Conservation (phyloP, 164 flowering plant species). For the Buxus sempervirens region DNA sequence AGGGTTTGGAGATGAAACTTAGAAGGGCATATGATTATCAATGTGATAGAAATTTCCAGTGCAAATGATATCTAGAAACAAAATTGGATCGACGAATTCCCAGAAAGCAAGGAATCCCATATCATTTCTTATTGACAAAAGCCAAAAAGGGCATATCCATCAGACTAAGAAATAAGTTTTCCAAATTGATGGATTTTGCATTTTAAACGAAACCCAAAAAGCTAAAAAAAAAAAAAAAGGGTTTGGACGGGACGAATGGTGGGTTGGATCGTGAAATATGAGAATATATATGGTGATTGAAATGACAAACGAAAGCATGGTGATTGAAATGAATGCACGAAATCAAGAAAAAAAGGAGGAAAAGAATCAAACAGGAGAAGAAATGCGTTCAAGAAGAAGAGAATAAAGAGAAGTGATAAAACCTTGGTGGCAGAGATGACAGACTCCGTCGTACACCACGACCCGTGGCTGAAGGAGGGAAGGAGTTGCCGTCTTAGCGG, state of each 20-base stretch:
- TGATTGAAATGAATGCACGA: too few species aligned
- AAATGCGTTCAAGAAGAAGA: neutral
- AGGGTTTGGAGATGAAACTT: neutral
- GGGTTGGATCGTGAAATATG: too few species aligned
- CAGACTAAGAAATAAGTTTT: neutral
- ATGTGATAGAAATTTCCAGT: too few species aligned
- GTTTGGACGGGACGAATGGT: too few species aligned
- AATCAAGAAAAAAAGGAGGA: neutral
- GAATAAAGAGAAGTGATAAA: neutral
- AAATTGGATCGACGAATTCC: too few species aligned
- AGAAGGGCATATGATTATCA: neutral
- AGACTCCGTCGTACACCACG: slow-evolving; percentile 83
- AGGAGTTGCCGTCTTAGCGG: slow-evolving; percentile 27
- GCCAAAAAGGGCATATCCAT: neutral
- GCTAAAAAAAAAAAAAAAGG: too few species aligned
- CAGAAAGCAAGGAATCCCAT: too few species aligned
- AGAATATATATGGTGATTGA: too few species aligned
- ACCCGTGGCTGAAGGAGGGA: slow-evolving; percentile 72
- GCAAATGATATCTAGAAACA: too few species aligned
- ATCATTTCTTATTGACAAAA: too few species aligned
- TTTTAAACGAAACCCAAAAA: too few species aligned
- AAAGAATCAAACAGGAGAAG: neutral
- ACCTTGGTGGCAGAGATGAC: slow-evolving; percentile 91
- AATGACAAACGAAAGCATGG: too few species aligned
- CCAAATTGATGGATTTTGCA: neutral